Percentiles rank a stretch among this genome's conserved stretches.
Conservation (phyloP, 1,139 yeast species). For the Candida anutae region DNA sequence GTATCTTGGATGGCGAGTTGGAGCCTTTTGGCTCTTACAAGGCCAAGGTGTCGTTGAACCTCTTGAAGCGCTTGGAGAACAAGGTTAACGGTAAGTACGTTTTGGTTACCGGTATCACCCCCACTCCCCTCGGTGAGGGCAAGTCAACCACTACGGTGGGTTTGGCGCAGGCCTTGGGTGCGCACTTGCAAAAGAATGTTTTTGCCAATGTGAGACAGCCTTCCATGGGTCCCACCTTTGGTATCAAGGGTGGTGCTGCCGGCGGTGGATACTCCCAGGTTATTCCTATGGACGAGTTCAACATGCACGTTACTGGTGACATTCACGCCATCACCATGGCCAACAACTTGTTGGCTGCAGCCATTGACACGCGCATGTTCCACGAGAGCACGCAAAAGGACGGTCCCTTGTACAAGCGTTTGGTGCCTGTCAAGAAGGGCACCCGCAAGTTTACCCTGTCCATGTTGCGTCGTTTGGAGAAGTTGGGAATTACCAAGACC, state of each 20-base stretch:
- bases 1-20: conserved; percentile 72
- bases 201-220: conserved; percentile 98
- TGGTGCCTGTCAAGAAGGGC: conserved; percentile 85
- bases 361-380: conserved; percentile 95
- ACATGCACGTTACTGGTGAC: conserved; percentile 97
- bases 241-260: conserved; percentile 99
- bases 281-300: conserved; percentile 98
- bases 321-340: conserved; percentile 97
- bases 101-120: conserved; percentile 94
- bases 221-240: conserved; percentile 98
- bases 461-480: conserved; percentile 70
- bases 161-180: conserved; percentile 91
- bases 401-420: conserved; percentile 75
- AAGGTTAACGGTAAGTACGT: conserved; percentile 82
- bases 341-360: conserved; percentile 92
- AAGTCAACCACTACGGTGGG: conserved; percentile 97
- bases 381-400: conserved; percentile 94
- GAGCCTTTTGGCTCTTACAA: conserved; percentile 90
- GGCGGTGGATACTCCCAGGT: conserved; percentile 99
- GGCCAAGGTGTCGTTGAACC: conserved; percentile 77
- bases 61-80: conserved; percentile 61
- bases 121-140: conserved; percentile 98
- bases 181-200: conserved; percentile 78
- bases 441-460: conserved; percentile 68
- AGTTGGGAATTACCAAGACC: conserved; percentile 74